Evolutionary conservation across 176 grass and related monocot genomes (phyloP).

Genomic region (Aegilops tauschii): DNA sequence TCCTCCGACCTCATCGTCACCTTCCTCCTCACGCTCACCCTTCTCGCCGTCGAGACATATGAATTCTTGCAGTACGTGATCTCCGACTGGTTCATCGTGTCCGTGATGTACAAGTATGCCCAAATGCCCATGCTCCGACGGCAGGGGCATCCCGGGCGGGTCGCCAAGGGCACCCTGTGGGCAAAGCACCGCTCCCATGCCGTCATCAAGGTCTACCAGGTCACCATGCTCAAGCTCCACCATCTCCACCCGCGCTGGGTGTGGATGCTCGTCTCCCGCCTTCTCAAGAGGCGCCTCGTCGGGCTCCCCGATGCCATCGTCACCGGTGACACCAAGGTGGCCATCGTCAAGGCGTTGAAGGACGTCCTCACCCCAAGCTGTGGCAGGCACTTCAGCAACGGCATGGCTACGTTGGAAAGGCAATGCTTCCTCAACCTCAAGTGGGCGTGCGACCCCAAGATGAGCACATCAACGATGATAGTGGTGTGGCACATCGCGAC

Average conservation of each 20-base stretch:
- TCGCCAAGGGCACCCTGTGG: not conserved
- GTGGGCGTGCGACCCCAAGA: not conserved
- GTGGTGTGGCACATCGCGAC: not conserved
- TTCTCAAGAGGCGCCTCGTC: constrained; percentile 11
- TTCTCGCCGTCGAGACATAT: constrained; percentile 24
- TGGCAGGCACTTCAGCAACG: not conserved
- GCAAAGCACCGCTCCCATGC: not conserved
- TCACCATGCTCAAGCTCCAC: constrained; percentile 18
- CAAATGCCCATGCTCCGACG: not conserved
- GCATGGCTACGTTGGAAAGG: not conserved
- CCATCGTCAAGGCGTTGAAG: not conserved
- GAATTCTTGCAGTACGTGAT: constrained; percentile 7
- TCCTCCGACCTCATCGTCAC: constrained; percentile 35
- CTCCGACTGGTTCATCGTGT: constrained; percentile 13
- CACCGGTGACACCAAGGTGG: not conserved
- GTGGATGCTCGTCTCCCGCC: constrained; percentile 20
- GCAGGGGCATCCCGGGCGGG: not conserved
- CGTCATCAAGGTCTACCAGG: constrained; percentile 21
- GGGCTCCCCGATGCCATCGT: not conserved
- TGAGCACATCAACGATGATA: not conserved
- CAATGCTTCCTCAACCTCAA: not conserved
- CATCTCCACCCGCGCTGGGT: not conserved
- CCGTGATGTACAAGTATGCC: constrained; percentile 10
- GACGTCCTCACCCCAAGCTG: not conserved
- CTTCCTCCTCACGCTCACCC: constrained; percentile 26